Base-by-base conservation (phyloP, 331 rosid species). In the Erythrophleum ivorense region DNA sequence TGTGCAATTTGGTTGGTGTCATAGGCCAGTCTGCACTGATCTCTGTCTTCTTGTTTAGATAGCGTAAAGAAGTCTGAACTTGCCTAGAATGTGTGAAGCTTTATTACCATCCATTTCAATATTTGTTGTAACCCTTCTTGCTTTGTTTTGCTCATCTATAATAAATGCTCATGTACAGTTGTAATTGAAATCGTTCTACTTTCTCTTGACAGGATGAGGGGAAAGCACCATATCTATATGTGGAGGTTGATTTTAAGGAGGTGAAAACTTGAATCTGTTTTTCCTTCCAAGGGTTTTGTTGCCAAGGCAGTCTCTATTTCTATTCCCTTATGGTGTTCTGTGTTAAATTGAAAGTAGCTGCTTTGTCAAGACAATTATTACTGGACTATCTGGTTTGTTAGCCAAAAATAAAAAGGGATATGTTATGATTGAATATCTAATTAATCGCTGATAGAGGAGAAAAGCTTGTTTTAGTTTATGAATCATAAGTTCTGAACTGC, bases 221-320 rank as follows among this genome's bases (percentile, higher is more conserved):
- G 82, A 91, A 79, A 75, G 94, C 93, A 74, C 98, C 97, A 0
- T 53, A 85, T 84, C 88, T 95, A 75, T 96, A 96, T 3, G 99
- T 96, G 75, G 98, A 96, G 87, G 82, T 96, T 83, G 99, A 96
- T 87, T 96, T 96, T 84, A 89, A 91, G 86, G 99, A 93, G 99
- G 99, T 96, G 59, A 10, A 75, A 58, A 46, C 80, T 81, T 77
- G 80, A 76, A 67, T 65, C 76, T 64, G 57, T 53, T 41, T 71
- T 40, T 62, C 40, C 57, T 75, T 45, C 75, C 38, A 16, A 46
- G 15, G 33, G 54, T 84, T 82, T 81, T 82, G 80, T 70, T 81
- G 21, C n/a, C 67, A 78, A 57, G 78, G 82, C 58, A 64, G 43
- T 29, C 53, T 67, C 78, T 21, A 8, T 68, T 85, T 73, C 49